Percentiles rank a stretch among this genome's conserved stretches.
phyloP scores from a whole-genome alignment of 805 yeast genomes.

The Ogataea methanolica region DNA sequence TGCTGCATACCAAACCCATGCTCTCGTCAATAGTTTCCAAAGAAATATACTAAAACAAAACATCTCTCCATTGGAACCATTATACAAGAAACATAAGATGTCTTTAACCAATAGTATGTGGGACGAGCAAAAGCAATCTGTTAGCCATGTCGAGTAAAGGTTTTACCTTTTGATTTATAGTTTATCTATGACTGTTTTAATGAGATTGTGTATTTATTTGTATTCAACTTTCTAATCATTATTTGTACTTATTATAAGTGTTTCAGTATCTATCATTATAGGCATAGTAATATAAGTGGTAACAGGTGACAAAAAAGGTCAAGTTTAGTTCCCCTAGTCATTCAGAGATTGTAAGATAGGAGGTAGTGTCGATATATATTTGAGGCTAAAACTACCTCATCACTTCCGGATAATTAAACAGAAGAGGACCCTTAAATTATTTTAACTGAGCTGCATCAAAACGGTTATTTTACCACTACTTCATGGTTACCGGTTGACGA shows the following conservation, averaged over 20 bases:
- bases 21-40: slow-evolving; percentile 40
- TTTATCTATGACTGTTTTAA: neutral
- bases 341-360: too few relatives aligned
- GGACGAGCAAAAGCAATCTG: slow-evolving; percentile 53
- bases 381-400: too few relatives aligned
- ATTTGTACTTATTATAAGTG: neutral
- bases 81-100: slow-evolving; percentile 52
- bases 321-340: too few relatives aligned
- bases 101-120: slow-evolving; percentile 58
- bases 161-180: neutral
- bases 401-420: too few relatives aligned
- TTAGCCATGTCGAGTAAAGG: slow-evolving; percentile 42
- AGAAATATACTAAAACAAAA: slow-evolving; percentile 43
- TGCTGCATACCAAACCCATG: slow-evolving; percentile 42
- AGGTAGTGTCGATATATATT: too few relatives aligned
- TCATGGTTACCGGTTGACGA: too few relatives aligned
- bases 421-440: too few relatives aligned
- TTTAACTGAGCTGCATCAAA: too few relatives aligned
- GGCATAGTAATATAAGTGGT: too few relatives aligned
- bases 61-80: slow-evolving; percentile 47
- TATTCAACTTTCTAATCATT: neutral
- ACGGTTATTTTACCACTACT: too few relatives aligned
- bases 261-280: too few relatives aligned
- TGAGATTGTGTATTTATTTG: neutral
- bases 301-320: too few relatives aligned